These are phyloP conservation scores for Heteromeles arbutifolia DNA, from an alignment of 306 rosid genomes.

Conservation along the genomic window DNA sequence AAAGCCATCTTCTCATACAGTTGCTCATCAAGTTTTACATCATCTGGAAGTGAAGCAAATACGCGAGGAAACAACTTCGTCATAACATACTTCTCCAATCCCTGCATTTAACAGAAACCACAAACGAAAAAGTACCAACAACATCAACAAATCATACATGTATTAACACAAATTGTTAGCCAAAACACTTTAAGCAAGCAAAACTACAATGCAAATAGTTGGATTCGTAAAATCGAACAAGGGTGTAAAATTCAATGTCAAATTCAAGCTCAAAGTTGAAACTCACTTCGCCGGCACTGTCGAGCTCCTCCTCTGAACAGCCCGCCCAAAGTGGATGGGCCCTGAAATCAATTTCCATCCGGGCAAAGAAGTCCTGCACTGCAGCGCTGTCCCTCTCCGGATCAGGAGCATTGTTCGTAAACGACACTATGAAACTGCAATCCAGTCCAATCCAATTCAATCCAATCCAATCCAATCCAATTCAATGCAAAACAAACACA, in stretches of 20 bases:
- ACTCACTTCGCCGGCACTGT: constrained; percentile 96
- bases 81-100: constrained; percentile 99
- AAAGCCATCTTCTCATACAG: constrained; percentile 81
- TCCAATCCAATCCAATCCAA: not conserved
- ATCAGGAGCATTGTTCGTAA: constrained; percentile 79
- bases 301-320: constrained; percentile 91
- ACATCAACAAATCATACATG: constrained; percentile 11
- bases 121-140: constrained; percentile 10
- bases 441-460: not conserved
- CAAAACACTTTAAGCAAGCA: not conserved
- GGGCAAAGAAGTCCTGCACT: constrained; percentile 70
- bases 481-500: not conserved
- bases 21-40: constrained; percentile 65
- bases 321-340: constrained; percentile 98
- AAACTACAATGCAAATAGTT: not conserved
- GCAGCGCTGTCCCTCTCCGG: constrained; percentile 77
- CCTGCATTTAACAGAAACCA: constrained; percentile 48
- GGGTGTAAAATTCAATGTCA: not conserved
- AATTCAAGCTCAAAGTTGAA: not conserved
- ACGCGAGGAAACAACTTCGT: constrained; percentile 90
- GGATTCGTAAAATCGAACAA: not conserved
- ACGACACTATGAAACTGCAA: constrained; percentile 87
- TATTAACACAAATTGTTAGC: not conserved
- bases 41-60: constrained; percentile 87
- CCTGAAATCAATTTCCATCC: constrained; percentile 89